A percentile compares a stretch with the other conserved stretches of the same genome.
Evolutionary conservation across 805 yeast genomes (phyloP).

Genomic region (Metschnikowia kofuensis): DNA sequence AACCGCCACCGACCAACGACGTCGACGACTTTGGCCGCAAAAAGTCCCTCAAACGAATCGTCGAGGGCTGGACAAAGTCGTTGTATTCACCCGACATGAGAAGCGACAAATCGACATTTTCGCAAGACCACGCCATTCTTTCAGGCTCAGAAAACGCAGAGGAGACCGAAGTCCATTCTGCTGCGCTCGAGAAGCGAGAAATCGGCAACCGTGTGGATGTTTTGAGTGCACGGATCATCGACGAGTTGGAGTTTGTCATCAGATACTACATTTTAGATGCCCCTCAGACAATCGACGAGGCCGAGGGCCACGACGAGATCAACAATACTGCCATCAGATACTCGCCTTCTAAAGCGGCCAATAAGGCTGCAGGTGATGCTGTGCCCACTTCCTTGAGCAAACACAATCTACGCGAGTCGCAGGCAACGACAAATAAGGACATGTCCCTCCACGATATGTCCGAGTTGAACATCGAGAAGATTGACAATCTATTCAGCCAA

Average conservation of each 20-base stretch:
- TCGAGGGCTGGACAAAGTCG: slow-evolving; percentile 42
- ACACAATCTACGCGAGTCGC: not conserved
- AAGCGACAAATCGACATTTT: slow-evolving; percentile 2
- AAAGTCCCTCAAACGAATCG: slow-evolving; percentile 34
- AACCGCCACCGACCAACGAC: slow-evolving; percentile 4
- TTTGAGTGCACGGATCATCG: slow-evolving; percentile 66
- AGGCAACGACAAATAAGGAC: slow-evolving; percentile 8
- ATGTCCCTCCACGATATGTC: slow-evolving; percentile 37
- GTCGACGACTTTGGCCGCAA: slow-evolving; percentile 26
- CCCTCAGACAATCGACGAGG: slow-evolving; percentile 7
- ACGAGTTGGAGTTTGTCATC: slow-evolving; percentile 59
- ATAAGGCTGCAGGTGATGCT: not conserved
- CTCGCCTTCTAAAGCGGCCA: too few species aligned
- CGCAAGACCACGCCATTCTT: not conserved
- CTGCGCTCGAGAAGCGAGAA: slow-evolving; percentile 2
- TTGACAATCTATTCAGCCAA: slow-evolving; percentile 35
- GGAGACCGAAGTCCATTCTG: not conserved
- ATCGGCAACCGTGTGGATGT: slow-evolving; percentile 51
- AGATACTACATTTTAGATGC: slow-evolving; percentile 36
- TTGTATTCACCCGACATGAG: slow-evolving; percentile 18
- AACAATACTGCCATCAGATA: not conserved
- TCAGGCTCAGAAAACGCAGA: too few species aligned
- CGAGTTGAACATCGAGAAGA: slow-evolving; percentile 36
- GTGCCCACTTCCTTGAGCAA: not conserved
- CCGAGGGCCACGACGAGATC: slow-evolving; percentile 9